A percentile compares a stretch with the other conserved stretches of the same genome.
Evolutionary conservation across 345 rosid genomes (phyloP).

Genomic region (Eucalyptus paniculata): DNA sequence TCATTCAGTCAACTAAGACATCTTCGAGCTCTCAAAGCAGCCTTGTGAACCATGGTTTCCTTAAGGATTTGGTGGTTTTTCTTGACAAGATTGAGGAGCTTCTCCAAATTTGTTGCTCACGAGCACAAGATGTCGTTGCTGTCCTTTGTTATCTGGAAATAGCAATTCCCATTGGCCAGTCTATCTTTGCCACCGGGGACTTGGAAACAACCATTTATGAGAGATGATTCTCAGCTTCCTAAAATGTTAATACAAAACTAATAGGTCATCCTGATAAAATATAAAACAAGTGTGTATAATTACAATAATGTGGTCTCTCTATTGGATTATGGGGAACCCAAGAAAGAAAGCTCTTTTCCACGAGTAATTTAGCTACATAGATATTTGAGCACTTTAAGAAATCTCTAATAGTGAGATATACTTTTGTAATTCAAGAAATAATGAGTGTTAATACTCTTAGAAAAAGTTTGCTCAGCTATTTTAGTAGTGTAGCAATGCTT

Average conservation of each 20-base stretch:
- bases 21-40: slow-evolving; percentile 23
- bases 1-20: not conserved
- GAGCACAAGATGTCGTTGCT: slow-evolving; percentile 61
- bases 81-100: slow-evolving; percentile 84
- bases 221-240: slow-evolving; percentile 91
- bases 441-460: not conserved
- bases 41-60: slow-evolving; percentile 85
- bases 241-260: not conserved
- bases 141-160: slow-evolving; percentile 70
- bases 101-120: slow-evolving; percentile 5
- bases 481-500: not conserved
- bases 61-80: slow-evolving; percentile 93
- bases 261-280: not conserved
- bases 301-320: too few species aligned
- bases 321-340: too few species aligned
- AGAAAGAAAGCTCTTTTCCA: too few species aligned
- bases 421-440: not conserved
- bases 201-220: slow-evolving; percentile 50
- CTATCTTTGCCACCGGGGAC: slow-evolving; percentile 78
- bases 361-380: too few species aligned
- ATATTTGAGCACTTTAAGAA: too few species aligned
- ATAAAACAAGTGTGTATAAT: not conserved
- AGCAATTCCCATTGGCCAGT: slow-evolving; percentile 63
- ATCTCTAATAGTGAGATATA: not conserved
- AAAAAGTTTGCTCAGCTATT: not conserved